Conservation (phyloP, 2,329 filamentous ascomycete genomes). For the Neofusicoccum laricinum region DNA sequence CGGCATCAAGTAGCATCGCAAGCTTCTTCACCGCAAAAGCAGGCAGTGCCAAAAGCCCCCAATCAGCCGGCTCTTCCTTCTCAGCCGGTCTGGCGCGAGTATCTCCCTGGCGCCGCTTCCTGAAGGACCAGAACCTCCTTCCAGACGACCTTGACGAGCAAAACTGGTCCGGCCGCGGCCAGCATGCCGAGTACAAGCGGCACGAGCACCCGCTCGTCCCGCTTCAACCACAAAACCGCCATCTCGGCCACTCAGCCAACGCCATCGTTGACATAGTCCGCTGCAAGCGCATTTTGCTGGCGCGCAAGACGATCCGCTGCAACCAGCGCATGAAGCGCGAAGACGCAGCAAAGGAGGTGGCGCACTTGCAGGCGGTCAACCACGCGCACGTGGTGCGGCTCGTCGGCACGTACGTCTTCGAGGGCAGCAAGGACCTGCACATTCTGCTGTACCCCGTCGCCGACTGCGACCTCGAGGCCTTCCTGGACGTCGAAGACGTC, state of each 20-base stretch:
- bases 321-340: slow-evolving; percentile 17
- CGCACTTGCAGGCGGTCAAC: slow-evolving; percentile 19
- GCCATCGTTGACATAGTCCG: slow-evolving; percentile 21
- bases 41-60: background rate
- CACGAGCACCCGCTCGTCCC: slow-evolving; percentile 7
- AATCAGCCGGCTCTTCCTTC: background rate
- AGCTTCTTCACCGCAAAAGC: background rate
- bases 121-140: background rate
- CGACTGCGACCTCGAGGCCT: slow-evolving; percentile 20
- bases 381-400: slow-evolving; percentile 22
- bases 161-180: slow-evolving; percentile 27
- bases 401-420: slow-evolving; percentile 22
- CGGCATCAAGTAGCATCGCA: background rate
- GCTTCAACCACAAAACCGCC: background rate
- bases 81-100: background rate
- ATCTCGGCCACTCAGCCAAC: slow-evolving; percentile 17
- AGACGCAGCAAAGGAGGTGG: slow-evolving; percentile 20
- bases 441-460: slow-evolving; percentile 23
- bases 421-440: slow-evolving; percentile 17
- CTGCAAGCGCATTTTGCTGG: slow-evolving; percentile 20
- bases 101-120: background rate
- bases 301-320: slow-evolving; percentile 22
- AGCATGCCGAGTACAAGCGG: slow-evolving; percentile 10
- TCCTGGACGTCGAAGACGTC: background rate
- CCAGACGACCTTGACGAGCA: slow-evolving; percentile 21